These are phyloP conservation scores for Colletotrichum tabaci DNA, from an alignment of 2,329 filamentous ascomycete species.

Conservation along the genomic window DNA sequence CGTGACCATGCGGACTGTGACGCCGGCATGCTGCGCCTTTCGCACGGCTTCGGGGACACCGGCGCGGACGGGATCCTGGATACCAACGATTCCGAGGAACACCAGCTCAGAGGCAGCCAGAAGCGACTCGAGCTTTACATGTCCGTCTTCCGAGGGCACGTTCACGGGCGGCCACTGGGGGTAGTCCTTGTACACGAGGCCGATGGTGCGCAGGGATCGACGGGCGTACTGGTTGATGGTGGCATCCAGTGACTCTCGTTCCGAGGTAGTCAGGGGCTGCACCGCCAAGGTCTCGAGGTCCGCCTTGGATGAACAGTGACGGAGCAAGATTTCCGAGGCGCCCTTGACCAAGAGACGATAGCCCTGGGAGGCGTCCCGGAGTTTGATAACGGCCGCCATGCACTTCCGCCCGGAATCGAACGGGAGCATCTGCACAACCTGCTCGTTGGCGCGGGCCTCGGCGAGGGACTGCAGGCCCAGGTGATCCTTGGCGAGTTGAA, in stretches of 20 bases:
- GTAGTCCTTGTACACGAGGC: conserved; percentile 54
- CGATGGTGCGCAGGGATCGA: conserved; percentile 58
- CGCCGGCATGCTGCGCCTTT: conserved; percentile 74
- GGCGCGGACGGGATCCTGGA: conserved; percentile 76
- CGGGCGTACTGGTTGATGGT: conserved; percentile 56
- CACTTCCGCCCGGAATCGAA: conserved; percentile 68
- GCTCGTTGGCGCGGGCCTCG: conserved; percentile 74
- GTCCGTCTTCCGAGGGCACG: conserved; percentile 72
- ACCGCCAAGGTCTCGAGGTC: conserved; percentile 41
- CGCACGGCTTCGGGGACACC: conserved; percentile 74
- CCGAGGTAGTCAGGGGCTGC: conserved; percentile 2
- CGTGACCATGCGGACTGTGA: conserved; percentile 76
- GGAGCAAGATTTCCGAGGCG: conserved; percentile 65
- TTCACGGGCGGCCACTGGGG: conserved; percentile 61
- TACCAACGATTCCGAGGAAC: conserved; percentile 69
- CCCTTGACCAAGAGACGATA: conserved; percentile 71
- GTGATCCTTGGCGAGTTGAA: conserved; percentile 77
- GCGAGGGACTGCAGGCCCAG: conserved; percentile 74
- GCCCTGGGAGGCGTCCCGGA: conserved; percentile 66
- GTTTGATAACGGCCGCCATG: conserved; percentile 72
- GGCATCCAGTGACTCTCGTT: conserved; percentile 39
- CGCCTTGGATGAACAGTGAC: conserved; percentile 54
- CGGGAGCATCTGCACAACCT: conserved; percentile 59
- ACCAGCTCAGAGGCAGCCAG: conserved; percentile 48
- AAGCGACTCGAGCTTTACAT: conserved; percentile 50